Evolutionary conservation across 148 eudicot species (phyloP), one percentile per base, ranked within the genome.

Genomic region (Simmondsia chinensis): DNA sequence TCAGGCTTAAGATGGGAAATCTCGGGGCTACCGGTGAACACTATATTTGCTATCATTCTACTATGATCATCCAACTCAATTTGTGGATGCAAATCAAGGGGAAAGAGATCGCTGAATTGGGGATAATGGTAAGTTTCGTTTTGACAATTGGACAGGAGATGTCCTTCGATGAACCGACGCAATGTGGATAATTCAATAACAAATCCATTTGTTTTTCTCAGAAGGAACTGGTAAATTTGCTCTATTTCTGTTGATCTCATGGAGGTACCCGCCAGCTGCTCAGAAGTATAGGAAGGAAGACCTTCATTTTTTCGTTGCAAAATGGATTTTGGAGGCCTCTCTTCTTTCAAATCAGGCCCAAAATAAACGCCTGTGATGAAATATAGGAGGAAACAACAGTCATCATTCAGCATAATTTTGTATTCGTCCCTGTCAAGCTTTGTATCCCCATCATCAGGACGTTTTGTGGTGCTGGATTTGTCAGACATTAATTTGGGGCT

Each of bases 321-420:
- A 40, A 63, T 76, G 0, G 88, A 74, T 46, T 73, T 82, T 43
- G 9, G 74, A 30, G 73, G 74, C 4, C 20, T 37, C 55, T 77
- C 76, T 7, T 31, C 73, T 57, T 46, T 52, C 34, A 87, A 59
- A 63, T 79, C 76, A 18, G 96, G 96, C 4, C 75, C 96, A 29
- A 87, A 79, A 46, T 79, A 87, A 29, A 71, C 61, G 13, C 96
- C 96, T 74, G 77, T 74, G 43, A 82, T 74, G 50, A 87, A 74
- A 56, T 72, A 65, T 19, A 83, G 52, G 40, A 87, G 82, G 62
- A 87, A 87, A 57, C 52, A 63, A 47, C 73, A 72, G 50, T 87
- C 83, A 51, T 74, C 82, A 49, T 46, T 72, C 6, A 48, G 60
- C 39, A 43, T 43, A 48, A 46, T 52, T 22, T 38, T 33, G 61